Evolutionary conservation across 257 asterid genomes (phyloP), one percentile per base, ranked within the genome.

Genomic region (Leonotis leonurus): DNA sequence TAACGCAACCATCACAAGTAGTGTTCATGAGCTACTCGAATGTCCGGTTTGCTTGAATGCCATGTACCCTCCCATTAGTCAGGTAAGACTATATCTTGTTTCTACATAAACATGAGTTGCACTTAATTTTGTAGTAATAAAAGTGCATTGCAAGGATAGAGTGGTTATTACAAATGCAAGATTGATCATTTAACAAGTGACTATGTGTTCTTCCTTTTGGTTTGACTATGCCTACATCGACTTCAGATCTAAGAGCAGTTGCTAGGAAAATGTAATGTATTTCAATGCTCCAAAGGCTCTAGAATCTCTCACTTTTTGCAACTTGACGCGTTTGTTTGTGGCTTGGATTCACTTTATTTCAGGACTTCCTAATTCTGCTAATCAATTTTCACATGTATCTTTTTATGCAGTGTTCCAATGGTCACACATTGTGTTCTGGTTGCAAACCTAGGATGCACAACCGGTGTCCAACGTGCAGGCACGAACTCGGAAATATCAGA

Each of bases 1-100:
- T 57, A 75, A 73, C 54, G 72, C 65, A 50, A 51, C 69, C 20
- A 70, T 73, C 65, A 35, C 81, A 11, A 75, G 77, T 40, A 76
- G 65, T 36, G 79, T 75, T 25, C 79, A 81, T 13, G 79, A 77
- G 54, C 73, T 77, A 14, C 65, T 73, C 37, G 72, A 77, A 52
- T 77, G 78, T 48, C 82, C 78, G 9, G 76, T 77, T 64, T 77
- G 82, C 76, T 73, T 73, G 69, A 77, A 70, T 45, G 74, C 82
- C 22, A 77, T 77, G 82, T 73, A 73, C 68, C 82, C 82, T 56
- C 82, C 82, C 17, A 77, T 73, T 62, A 75, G 70, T 52, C 82
- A 77, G 79, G 82, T 73, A 72, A 9, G 0, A 2, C 24, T 27
- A 10, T 33, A 20, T 22, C 27, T 3, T 8, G 26, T 26, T 41